phyloP scores from a whole-genome alignment of 495 filamentous ascomycete species.

The Daldinia concentrica region DNA sequence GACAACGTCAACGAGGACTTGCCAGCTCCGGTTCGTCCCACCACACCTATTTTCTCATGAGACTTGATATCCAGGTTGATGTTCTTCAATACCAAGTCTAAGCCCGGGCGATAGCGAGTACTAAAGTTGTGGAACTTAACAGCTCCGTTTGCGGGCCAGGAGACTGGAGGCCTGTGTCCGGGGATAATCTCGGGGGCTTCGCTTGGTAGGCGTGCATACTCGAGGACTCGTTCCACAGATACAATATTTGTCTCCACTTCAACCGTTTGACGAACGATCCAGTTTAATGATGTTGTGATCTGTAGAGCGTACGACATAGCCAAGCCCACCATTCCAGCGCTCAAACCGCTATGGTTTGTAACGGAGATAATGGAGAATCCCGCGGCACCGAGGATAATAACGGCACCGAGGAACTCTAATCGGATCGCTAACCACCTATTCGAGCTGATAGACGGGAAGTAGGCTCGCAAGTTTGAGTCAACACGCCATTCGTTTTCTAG shows the following conservation, averaged over 20 bases:
- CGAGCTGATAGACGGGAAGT: slow-evolving; percentile 94
- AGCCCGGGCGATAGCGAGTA: slow-evolving; percentile 85
- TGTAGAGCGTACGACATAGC: slow-evolving; percentile 97
- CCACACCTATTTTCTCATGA: slow-evolving; percentile 97
- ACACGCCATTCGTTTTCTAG: slow-evolving; percentile 98
- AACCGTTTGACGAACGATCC: slow-evolving; percentile 98
- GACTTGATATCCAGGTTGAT: slow-evolving; percentile 91
- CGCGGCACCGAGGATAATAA: slow-evolving; percentile 90
- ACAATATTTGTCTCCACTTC: slow-evolving; percentile 99
- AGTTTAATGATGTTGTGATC: slow-evolving; percentile 98
- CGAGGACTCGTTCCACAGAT: slow-evolving; percentile 95
- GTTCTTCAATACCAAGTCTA: slow-evolving; percentile 92
- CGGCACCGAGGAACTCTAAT: slow-evolving; percentile 93
- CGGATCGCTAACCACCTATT: slow-evolving; percentile 97
- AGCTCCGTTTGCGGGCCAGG: slow-evolving; percentile 91
- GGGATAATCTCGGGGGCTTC: slow-evolving; percentile 96
- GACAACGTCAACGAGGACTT: slow-evolving; percentile 95
- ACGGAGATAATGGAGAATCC: slow-evolving; percentile 85
- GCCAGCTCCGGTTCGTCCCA: slow-evolving; percentile 94
- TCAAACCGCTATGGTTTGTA: slow-evolving; percentile 70
- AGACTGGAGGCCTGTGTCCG: slow-evolving; percentile 82
- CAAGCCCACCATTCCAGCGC: slow-evolving; percentile 85
- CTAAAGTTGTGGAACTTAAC: slow-evolving; percentile 95
- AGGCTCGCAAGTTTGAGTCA: slow-evolving; percentile 93
- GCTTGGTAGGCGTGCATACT: slow-evolving; percentile 92